A percentile compares a stretch with the other conserved stretches of the same genome.
Conservation (phyloP, 768 basidiomycete species). For the Leccinum arenicola region DNA sequence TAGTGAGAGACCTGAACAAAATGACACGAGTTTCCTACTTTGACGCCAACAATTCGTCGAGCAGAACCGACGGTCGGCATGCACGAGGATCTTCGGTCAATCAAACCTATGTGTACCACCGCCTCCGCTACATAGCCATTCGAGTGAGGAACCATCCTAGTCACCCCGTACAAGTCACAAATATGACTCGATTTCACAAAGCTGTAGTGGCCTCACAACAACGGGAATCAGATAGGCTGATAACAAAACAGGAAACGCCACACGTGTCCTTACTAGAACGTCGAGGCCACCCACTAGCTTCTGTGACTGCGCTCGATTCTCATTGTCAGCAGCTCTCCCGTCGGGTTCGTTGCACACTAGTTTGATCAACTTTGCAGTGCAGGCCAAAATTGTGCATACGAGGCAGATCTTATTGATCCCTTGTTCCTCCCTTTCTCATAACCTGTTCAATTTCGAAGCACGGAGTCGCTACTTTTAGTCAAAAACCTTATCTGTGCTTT, state of each 20-base stretch:
- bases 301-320: background rate
- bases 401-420: conserved; percentile 21
- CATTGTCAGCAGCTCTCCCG: background rate
- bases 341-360: background rate
- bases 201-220: background rate
- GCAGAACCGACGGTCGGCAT: background rate
- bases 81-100: background rate
- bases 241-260: background rate
- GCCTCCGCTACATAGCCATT: background rate
- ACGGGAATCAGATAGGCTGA: background rate
- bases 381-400: conserved; percentile 8
- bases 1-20: background rate
- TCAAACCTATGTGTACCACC: background rate
- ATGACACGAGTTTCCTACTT: background rate
- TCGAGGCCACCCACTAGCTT: background rate
- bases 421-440: conserved; percentile 11
- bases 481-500: conserved; percentile 28
- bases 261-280: background rate
- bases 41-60: background rate
- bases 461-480: conserved; percentile 23
- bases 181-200: background rate
- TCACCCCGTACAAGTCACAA: background rate
- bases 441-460: conserved; percentile 25
- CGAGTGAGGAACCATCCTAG: background rate
- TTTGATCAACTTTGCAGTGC: conserved; percentile 2